phyloP scores from a whole-genome alignment of 176 grass and related monocot genomes.

The Oryza coarctata region DNA sequence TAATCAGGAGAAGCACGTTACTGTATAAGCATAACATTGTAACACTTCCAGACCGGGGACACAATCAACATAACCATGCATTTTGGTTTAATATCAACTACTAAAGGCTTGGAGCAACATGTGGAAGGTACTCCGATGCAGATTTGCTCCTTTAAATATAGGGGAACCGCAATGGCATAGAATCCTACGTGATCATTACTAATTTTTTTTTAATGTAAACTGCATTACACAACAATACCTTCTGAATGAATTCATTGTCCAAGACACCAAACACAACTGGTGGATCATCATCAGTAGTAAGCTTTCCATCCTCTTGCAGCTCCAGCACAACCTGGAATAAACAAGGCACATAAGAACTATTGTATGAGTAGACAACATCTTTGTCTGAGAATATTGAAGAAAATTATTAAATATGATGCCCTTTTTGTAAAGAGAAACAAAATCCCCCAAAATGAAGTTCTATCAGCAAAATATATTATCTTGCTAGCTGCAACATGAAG shows the following conservation, averaged over 20 bases:
- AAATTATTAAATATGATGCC: not conserved
- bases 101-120: not conserved
- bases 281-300: constrained; percentile 89
- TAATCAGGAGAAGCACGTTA: not conserved
- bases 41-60: not conserved
- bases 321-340: constrained; percentile 89
- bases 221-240: constrained; percentile 49
- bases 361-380: not conserved
- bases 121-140: not conserved
- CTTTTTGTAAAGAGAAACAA: not conserved
- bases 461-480: not conserved
- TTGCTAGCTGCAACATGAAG: not conserved
- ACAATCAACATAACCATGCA: constrained; percentile 13
- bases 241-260: constrained; percentile 66
- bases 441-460: not conserved
- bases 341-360: not conserved
- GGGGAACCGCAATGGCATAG: not conserved
- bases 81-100: not conserved
- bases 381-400: not conserved
- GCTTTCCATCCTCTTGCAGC: constrained; percentile 83
- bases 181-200: not conserved
- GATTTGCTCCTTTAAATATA: not conserved
- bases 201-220: constrained; percentile 20
- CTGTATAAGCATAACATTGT: not conserved
- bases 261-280: constrained; percentile 70